Evolutionary conservation across 208 protist species (phyloP).

Genomic region (Novymonas esmeraldas): DNA sequence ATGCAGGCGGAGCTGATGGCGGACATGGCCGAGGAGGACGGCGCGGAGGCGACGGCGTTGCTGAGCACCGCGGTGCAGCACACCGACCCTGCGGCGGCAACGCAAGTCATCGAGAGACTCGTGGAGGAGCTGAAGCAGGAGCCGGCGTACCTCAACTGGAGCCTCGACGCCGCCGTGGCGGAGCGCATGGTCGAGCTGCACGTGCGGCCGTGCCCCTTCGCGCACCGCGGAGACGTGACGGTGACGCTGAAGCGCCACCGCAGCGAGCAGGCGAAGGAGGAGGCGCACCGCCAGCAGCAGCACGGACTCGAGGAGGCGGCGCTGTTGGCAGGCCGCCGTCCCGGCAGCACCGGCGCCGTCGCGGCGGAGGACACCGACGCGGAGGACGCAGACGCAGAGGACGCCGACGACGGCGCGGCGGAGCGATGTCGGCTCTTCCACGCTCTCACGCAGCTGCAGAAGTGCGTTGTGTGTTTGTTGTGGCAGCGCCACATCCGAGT

Average conservation of each 20-base stretch:
- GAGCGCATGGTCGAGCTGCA: constrained; percentile 53
- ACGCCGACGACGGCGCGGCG: constrained; percentile 18
- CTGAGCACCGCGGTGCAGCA: constrained; percentile 3
- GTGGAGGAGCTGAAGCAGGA: constrained; percentile 76
- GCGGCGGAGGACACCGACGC: background rate
- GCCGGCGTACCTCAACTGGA: constrained; percentile 76
- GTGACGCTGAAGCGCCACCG: constrained; percentile 38
- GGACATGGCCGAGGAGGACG: constrained; percentile 12
- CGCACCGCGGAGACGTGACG: constrained; percentile 46
- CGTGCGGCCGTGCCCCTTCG: constrained; percentile 53
- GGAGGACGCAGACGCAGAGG: background rate
- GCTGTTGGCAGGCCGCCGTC: background rate
- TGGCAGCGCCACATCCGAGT: constrained; percentile 61
- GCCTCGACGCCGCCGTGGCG: constrained; percentile 67
- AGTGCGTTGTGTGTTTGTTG: constrained; percentile 63
- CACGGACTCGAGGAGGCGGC: constrained; percentile 14
- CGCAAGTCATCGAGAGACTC: constrained; percentile 39
- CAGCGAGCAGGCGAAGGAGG: constrained; percentile 9
- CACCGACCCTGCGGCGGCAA: constrained; percentile 16
- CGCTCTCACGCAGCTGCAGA: constrained; percentile 61
- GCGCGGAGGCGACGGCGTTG: constrained; percentile 14
- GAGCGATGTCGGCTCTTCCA: constrained; percentile 58
- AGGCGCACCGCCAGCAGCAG: constrained; percentile 15
- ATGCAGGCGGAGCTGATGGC: constrained; percentile 63
- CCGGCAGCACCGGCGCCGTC: background rate